Evolutionary conservation across 768 basidiomycete genomes (phyloP).

Genomic region (Calocera viscosa): DNA sequence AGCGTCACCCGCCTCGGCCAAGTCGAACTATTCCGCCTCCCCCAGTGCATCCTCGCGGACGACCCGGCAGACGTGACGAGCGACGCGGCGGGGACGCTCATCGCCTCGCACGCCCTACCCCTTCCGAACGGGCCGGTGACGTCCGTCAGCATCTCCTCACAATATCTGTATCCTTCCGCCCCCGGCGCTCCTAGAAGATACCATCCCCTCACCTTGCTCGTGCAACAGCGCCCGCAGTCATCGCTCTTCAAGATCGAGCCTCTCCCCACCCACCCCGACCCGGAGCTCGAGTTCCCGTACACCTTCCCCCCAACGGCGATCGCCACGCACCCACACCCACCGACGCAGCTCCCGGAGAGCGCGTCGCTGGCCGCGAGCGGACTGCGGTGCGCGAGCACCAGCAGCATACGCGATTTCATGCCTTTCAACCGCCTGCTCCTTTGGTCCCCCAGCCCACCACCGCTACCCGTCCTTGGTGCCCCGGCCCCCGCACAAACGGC

Average conservation of each 20-base stretch:
- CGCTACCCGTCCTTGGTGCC: background rate
- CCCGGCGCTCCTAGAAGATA: background rate
- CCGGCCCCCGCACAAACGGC: background rate
- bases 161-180: background rate
- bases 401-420: conserved; percentile 3
- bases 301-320: background rate
- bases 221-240: background rate
- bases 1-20: conserved; percentile 1
- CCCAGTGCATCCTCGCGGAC: background rate
- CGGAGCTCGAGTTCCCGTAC: background rate
- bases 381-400: conserved; percentile 1
- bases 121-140: background rate
- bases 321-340: background rate
- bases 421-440: background rate
- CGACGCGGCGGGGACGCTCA: background rate
- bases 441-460: background rate
- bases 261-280: background rate
- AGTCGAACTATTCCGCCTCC: background rate
- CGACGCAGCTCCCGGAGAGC: background rate
- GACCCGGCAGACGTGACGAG: background rate
- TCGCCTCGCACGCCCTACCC: background rate
- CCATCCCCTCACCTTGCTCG: background rate
- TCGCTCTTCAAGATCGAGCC: background rate
- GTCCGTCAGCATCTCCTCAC: background rate
- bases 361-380: background rate